Conservation (phyloP, 2,329 filamentous ascomycete genomes). For the Beauveria sp. region DNA sequence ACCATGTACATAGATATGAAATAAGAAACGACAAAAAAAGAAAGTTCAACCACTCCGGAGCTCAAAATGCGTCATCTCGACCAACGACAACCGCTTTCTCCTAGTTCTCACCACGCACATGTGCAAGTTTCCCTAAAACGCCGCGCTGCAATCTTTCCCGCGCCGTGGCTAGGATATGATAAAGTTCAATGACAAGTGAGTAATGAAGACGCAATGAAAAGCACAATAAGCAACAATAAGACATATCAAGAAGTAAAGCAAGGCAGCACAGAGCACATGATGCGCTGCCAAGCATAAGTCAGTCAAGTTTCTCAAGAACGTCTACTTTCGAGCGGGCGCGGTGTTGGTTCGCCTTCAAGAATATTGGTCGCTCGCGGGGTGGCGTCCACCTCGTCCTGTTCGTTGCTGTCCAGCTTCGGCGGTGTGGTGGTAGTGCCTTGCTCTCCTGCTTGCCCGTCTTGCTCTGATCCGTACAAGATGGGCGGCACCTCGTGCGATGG, state of each 20-base stretch:
- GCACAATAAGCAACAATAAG: background rate
- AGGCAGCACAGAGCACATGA: background rate
- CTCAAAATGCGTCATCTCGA: no score
- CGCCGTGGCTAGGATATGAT: constrained; percentile 10
- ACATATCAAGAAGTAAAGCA: constrained; percentile 4
- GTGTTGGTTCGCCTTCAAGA: constrained; percentile 25
- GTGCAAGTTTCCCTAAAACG: constrained; percentile 10
- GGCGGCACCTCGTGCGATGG: constrained; percentile 36
- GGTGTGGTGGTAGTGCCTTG: constrained; percentile 4
- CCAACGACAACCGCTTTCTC: no score
- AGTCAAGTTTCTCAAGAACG: constrained; percentile 1
- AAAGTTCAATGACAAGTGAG: constrained; percentile 10
- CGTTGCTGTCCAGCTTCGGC: background rate
- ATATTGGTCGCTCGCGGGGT: constrained; percentile 33
- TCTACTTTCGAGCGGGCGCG: constrained; percentile 26
- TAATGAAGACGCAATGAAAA: background rate
- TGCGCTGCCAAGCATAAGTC: background rate
- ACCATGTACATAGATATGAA: no score
- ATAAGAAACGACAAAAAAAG: no score
- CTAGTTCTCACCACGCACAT: background rate
- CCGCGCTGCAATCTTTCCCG: constrained; percentile 17
- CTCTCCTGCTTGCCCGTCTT: constrained; percentile 12
- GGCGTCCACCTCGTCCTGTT: constrained; percentile 27
- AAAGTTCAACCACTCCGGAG: no score
- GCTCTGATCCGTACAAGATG: constrained; percentile 18